A percentile compares a stretch with the other conserved stretches of the same genome.
phyloP scores from a whole-genome alignment of 2,329 filamentous ascomycete genomes.

The Colletotrichum musicola region DNA sequence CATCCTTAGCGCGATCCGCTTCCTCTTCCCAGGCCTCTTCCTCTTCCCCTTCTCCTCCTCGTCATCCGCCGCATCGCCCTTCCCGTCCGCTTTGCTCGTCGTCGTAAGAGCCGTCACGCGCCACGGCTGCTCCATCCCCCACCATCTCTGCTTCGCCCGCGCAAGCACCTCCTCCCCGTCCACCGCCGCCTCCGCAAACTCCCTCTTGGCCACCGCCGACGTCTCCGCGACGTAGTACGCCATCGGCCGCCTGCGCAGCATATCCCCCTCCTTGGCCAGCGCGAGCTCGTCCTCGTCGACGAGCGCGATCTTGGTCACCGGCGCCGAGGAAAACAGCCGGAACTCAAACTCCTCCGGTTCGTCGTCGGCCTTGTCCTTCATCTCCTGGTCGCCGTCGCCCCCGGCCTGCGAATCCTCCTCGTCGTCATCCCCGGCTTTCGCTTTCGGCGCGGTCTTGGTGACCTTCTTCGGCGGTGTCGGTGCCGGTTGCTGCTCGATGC shows the following conservation, averaged over 20 bases:
- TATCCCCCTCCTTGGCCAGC: constrained; percentile 50
- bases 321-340: constrained; percentile 66
- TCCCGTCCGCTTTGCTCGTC: not conserved
- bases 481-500: constrained; percentile 39
- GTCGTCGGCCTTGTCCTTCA: constrained; percentile 36
- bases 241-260: constrained; percentile 54
- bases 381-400: constrained; percentile 37
- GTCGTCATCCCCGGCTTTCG: constrained; percentile 31
- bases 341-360: constrained; percentile 65
- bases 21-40: constrained; percentile 69
- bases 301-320: constrained; percentile 64
- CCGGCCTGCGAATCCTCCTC: constrained; percentile 10
- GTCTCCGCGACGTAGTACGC: constrained; percentile 63
- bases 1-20: constrained; percentile 64
- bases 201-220: constrained; percentile 50
- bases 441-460: not conserved
- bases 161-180: constrained; percentile 63
- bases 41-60: constrained; percentile 51
- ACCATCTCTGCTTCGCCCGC: constrained; percentile 59
- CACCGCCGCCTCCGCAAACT: constrained; percentile 63
- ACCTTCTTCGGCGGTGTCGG: constrained; percentile 24
- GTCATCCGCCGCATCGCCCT: constrained; percentile 2
- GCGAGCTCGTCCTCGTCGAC: constrained; percentile 54
- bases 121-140: constrained; percentile 74
- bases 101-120: constrained; percentile 59